Percentiles rank a stretch among this genome's conserved stretches.
These are phyloP conservation scores for Zygoascus flipseniorum DNA, from an alignment of 805 yeast species.

Conservation along the genomic window DNA sequence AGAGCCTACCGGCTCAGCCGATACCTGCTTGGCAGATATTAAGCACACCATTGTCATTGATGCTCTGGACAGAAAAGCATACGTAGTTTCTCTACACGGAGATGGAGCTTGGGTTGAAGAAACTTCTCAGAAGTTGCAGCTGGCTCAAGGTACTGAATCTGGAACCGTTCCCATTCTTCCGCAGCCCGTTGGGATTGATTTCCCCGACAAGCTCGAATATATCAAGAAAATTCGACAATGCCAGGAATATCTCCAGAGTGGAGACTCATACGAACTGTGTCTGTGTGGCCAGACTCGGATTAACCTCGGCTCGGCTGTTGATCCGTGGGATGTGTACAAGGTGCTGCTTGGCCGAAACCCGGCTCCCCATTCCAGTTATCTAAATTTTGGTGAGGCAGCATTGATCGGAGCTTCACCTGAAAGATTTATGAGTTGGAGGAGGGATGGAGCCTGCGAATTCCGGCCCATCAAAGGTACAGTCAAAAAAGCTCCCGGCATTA, in stretches of 20 bases:
- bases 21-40: slow-evolving; percentile 63
- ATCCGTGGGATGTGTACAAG: slow-evolving; percentile 77
- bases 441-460: slow-evolving; percentile 50
- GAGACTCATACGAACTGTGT: slow-evolving; percentile 92
- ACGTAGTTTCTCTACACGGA: slow-evolving; percentile 41
- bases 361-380: slow-evolving; percentile 81
- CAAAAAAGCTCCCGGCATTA: slow-evolving; percentile 48
- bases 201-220: slow-evolving; percentile 51
- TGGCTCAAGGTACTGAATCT: slow-evolving; percentile 3
- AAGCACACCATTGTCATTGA: slow-evolving; percentile 56
- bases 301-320: slow-evolving; percentile 37
- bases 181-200: slow-evolving; percentile 6
- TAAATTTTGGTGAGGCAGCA: slow-evolving; percentile 46
- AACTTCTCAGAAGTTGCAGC: slow-evolving; percentile 5
- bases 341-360: slow-evolving; percentile 68
- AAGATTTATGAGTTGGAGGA: slow-evolving; percentile 75
- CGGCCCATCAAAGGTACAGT: slow-evolving; percentile 98
- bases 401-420: slow-evolving; percentile 91
- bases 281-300: slow-evolving; percentile 69
- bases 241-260: slow-evolving; percentile 58
- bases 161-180: background rate
- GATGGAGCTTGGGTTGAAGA: slow-evolving; percentile 31
- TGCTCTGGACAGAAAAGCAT: slow-evolving; percentile 37
- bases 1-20: slow-evolving; percentile 32
- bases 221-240: slow-evolving; percentile 48